A percentile compares a stretch with the other conserved stretches of the same genome.
These are phyloP conservation scores for Fraxinus anomala DNA, from an alignment of 257 asterid genomes.

Conservation along the genomic window DNA sequence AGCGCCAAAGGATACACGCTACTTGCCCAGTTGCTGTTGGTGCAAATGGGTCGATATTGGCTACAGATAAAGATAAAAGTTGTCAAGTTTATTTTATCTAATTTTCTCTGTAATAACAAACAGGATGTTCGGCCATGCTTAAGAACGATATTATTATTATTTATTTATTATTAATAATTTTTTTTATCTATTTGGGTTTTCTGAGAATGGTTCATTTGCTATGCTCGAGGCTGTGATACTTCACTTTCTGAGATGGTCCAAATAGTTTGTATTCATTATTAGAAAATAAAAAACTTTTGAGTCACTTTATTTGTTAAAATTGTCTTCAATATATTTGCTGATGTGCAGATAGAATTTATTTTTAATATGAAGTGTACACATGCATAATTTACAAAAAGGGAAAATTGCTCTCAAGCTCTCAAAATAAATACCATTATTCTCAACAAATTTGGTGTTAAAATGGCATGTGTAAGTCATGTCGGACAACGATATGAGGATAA, in stretches of 20 bases:
- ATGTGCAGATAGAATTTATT: neutral
- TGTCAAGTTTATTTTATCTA: conserved; percentile 78
- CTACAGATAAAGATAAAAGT: conserved; percentile 43
- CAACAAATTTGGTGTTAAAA: neutral
- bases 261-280: neutral
- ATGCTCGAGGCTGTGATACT: neutral
- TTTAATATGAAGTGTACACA: neutral
- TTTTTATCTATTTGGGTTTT: neutral
- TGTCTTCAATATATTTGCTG: neutral
- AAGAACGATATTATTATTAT: neutral
- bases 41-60: conserved; percentile 66
- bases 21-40: conserved; percentile 83
- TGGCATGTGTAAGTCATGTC: neutral
- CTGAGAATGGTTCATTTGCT: neutral
- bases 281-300: neutral
- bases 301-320: neutral
- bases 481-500: too few relatives aligned
- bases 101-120: conserved; percentile 2
- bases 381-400: neutral
- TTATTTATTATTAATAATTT: neutral
- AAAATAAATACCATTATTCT: neutral
- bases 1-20: conserved; percentile 73
- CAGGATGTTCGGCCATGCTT: neutral
- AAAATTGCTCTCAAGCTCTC: neutral
- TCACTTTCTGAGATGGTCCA: neutral